These are phyloP conservation scores for Aureobasidium sp. DNA, from an alignment of 2,329 filamentous ascomycete genomes.

Conservation along the genomic window DNA sequence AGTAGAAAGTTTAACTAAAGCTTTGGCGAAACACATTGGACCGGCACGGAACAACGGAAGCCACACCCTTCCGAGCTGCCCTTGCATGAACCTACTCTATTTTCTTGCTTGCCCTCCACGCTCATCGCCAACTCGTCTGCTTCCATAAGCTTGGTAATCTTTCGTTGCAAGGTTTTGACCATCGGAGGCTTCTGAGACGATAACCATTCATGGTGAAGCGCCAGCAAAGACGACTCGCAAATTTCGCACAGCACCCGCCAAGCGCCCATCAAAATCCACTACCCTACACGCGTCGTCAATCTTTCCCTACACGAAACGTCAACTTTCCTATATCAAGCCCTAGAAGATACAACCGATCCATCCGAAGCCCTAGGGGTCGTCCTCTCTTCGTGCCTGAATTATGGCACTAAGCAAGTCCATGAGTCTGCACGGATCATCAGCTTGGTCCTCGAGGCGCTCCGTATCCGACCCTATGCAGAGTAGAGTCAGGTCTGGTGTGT, in stretches of 20 bases:
- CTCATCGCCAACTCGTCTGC: too few species aligned
- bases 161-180: too few species aligned
- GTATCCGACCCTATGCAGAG: neutral
- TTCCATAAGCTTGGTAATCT: too few species aligned
- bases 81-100: neutral
- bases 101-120: neutral
- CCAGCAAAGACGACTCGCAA: neutral
- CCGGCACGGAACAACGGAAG: neutral
- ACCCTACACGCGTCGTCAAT: neutral
- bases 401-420: neutral
- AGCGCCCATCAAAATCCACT: neutral
- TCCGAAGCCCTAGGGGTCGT: neutral
- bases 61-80: neutral
- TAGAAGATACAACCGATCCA: neutral
- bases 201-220: neutral
- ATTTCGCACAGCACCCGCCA: neutral
- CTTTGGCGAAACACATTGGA: neutral
- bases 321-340: neutral
- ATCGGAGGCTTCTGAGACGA: too few species aligned
- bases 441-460: neutral
- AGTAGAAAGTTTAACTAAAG: conserved; percentile 6
- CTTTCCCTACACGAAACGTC: neutral
- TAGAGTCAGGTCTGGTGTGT: neutral
- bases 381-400: neutral
- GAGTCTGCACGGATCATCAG: neutral